phyloP scores from a whole-genome alignment of 2,329 filamentous ascomycete genomes.

The Talaromyces verruculosus region DNA sequence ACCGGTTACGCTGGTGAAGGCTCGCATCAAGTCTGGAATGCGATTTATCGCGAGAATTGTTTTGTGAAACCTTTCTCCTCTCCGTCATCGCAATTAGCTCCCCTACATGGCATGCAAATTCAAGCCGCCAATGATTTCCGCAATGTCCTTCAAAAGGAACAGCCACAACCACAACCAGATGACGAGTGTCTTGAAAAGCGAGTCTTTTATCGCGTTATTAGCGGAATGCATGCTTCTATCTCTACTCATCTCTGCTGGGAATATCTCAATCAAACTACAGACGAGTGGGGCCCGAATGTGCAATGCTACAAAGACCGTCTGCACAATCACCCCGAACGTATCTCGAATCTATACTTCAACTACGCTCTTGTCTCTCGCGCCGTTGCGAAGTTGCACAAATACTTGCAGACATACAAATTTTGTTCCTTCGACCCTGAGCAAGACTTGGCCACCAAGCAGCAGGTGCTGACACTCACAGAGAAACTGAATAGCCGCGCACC shows the following conservation, averaged over 20 bases:
- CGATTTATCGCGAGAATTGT: slow-evolving; percentile 96
- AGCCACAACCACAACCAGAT: slow-evolving; percentile 51
- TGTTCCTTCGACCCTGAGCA: slow-evolving; percentile 82
- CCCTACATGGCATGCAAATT: slow-evolving; percentile 42
- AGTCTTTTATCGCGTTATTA: slow-evolving; percentile 94
- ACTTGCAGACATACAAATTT: slow-evolving; percentile 82
- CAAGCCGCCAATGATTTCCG: slow-evolving; percentile 62
- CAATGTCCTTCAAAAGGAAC: slow-evolving; percentile 55
- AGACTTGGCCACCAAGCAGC: slow-evolving; percentile 75
- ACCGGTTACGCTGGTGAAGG: slow-evolving; percentile 88
- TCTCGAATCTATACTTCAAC: slow-evolving; percentile 99
- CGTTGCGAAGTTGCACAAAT: slow-evolving; percentile 82
- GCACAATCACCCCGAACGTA: slow-evolving; percentile 79
- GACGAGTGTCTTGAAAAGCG: slow-evolving; percentile 97
- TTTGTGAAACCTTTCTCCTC: slow-evolving; percentile 59
- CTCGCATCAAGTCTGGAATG: slow-evolving; percentile 89
- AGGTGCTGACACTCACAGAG: slow-evolving; percentile 73
- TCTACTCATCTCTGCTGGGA: slow-evolving; percentile 95
- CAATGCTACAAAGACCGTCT: slow-evolving; percentile 86
- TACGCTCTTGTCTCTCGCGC: slow-evolving; percentile 93
- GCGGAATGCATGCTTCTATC: slow-evolving; percentile 97
- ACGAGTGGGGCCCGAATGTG: slow-evolving; percentile 87
- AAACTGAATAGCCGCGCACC: slow-evolving; percentile 65
- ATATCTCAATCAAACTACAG: slow-evolving; percentile 91
- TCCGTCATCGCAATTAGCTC: slow-evolving; percentile 31